phyloP scores from a whole-genome alignment of 2,329 filamentous ascomycete species.

The Clonostachys byssicola region DNA sequence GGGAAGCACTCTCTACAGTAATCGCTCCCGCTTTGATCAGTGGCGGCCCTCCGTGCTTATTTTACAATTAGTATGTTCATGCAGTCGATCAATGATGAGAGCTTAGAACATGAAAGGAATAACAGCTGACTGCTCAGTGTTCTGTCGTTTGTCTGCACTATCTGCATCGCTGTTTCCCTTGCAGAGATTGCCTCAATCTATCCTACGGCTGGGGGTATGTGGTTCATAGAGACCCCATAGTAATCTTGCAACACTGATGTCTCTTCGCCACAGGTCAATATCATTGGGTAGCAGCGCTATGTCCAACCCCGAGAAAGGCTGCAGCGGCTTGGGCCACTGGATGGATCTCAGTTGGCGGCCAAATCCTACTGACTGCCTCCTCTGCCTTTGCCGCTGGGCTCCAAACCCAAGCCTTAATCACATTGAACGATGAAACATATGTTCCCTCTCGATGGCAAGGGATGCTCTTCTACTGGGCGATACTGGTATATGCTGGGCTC shows the following conservation, averaged over 20 bases:
- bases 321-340: constrained; percentile 17
- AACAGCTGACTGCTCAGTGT: constrained; percentile 1
- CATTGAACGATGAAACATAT: constrained; percentile 33
- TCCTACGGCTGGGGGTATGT: constrained; percentile 21
- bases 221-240: background rate
- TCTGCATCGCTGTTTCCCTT: constrained; percentile 17
- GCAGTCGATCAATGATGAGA: constrained; percentile 19
- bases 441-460: constrained; percentile 35
- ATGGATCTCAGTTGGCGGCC: constrained; percentile 41
- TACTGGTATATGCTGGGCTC: constrained; percentile 26
- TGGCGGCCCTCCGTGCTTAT: constrained; percentile 39
- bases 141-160: constrained; percentile 32
- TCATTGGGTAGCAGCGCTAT: constrained; percentile 36
- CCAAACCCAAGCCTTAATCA: constrained; percentile 35
- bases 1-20: constrained; percentile 42
- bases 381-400: constrained; percentile 40
- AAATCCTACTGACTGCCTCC: constrained; percentile 38
- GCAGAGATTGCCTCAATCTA: constrained; percentile 32
- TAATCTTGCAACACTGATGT: background rate
- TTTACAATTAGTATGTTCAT: constrained; percentile 32
- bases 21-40: constrained; percentile 35
- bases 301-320: constrained; percentile 3
- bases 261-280: constrained; percentile 27
- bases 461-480: constrained; percentile 40
- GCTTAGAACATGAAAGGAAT: fast-evolving